phyloP scores from a whole-genome alignment of 2,329 filamentous ascomycete genomes.

The Immersiporthe knoxdaviesiana region DNA sequence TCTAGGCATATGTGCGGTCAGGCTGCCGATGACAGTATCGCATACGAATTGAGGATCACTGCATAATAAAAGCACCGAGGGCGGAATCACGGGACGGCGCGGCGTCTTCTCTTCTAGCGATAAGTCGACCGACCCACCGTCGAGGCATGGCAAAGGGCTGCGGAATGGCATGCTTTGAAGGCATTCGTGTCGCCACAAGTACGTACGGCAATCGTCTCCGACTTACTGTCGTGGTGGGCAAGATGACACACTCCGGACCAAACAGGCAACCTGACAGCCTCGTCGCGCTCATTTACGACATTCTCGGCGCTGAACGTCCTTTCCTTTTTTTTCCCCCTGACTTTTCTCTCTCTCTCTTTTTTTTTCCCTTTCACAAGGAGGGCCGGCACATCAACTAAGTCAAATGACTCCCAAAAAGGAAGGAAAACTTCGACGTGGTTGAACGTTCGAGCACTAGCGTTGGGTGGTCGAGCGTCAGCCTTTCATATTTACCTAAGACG shows the following conservation, averaged over 20 bases:
- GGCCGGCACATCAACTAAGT: not conserved
- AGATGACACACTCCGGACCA: constrained; percentile 30
- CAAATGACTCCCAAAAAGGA: not conserved
- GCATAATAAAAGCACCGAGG: not conserved
- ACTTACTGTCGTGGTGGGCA: constrained; percentile 30
- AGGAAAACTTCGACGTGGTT: not conserved
- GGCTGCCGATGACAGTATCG: not conserved
- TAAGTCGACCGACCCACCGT: not conserved
- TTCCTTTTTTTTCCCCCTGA: too few species aligned
- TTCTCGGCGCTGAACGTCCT: not conserved
- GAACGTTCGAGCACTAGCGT: not conserved
- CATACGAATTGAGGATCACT: not conserved
- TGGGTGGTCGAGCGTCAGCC: not conserved
- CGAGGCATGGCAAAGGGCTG: constrained; percentile 10
- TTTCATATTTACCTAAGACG: not conserved
- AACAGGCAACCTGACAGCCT: constrained; percentile 24
- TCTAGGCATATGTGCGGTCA: not conserved
- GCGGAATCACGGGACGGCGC: not conserved
- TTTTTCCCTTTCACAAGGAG: not conserved
- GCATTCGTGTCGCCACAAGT: constrained; percentile 29
- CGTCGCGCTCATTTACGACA: not conserved
- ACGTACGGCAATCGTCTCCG: constrained; percentile 30
- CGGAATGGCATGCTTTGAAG: constrained; percentile 11
- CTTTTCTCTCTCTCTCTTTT: not conserved
- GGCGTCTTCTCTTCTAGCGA: not conserved